Percentiles rank a stretch among this genome's conserved stretches.
Evolutionary conservation across 75 land plant species (phyloP).

Genomic region (Cryptomeria japonica): DNA sequence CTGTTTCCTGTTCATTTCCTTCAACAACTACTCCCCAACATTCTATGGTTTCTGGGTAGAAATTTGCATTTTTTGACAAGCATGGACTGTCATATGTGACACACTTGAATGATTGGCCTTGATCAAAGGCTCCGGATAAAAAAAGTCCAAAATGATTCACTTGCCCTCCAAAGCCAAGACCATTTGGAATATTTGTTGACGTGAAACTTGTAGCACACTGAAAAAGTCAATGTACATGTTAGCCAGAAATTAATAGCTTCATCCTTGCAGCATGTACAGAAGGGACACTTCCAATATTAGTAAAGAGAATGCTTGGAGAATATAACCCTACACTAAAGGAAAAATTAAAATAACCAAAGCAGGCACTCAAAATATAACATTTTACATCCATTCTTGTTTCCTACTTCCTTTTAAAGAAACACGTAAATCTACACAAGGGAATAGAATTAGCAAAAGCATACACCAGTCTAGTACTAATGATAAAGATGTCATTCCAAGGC

Average conservation of each 20-base stretch:
- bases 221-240: constrained; percentile 9
- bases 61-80: constrained; percentile 45
- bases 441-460: background rate
- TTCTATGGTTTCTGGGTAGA: constrained; percentile 78
- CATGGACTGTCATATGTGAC: constrained; percentile 82
- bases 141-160: constrained; percentile 89
- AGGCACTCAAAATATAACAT: background rate
- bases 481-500: background rate
- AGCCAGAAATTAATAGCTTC: background rate
- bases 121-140: constrained; percentile 73
- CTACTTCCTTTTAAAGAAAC: too few relatives aligned
- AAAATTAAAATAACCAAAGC: background rate
- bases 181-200: constrained; percentile 90
- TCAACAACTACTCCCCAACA: constrained; percentile 80
- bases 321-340: background rate
- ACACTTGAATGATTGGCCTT: constrained; percentile 66
- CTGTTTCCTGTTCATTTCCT: constrained; percentile 24
- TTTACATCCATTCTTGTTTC: too few relatives aligned
- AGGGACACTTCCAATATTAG: background rate
- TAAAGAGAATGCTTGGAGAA: background rate
- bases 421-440: background rate
- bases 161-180: constrained; percentile 91
- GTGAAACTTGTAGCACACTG: constrained; percentile 90
- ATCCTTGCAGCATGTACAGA: background rate
- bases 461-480: background rate